These are phyloP conservation scores for Aspergillus tanneri DNA, from an alignment of 2,329 filamentous ascomycete species.

Conservation along the genomic window DNA sequence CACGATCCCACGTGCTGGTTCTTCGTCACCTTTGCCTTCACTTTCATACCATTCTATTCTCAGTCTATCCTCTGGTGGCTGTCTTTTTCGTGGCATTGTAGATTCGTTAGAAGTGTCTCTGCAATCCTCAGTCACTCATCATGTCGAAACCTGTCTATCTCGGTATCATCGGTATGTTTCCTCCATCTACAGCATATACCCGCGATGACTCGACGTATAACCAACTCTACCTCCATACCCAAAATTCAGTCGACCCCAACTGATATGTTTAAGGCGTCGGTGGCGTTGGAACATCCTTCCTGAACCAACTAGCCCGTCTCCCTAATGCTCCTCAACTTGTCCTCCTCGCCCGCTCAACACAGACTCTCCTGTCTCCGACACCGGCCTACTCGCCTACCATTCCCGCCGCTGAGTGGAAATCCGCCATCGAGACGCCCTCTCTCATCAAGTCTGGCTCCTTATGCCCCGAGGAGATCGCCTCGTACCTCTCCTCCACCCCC, in stretches of 20 bases:
- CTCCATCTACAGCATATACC: not conserved
- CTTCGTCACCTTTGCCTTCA: not conserved
- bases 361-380: constrained; percentile 71
- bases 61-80: too few species aligned
- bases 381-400: constrained; percentile 65
- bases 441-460: constrained; percentile 53
- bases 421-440: constrained; percentile 60
- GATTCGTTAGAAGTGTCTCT: not conserved
- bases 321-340: constrained; percentile 71
- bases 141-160: constrained; percentile 44
- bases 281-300: constrained; percentile 88
- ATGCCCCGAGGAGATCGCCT: constrained; percentile 66
- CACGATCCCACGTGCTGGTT: not conserved
- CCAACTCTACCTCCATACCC: not conserved
- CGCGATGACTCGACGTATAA: not conserved
- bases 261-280: constrained; percentile 67
- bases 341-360: constrained; percentile 82
- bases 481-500: constrained; percentile 75
- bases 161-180: constrained; percentile 41
- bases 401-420: constrained; percentile 57
- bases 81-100: too few species aligned
- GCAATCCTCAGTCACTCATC: constrained; percentile 9
- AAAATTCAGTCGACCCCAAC: not conserved
- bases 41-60: not conserved
- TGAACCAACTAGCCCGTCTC: constrained; percentile 73